Evolutionary conservation across 164 flowering plant genomes (phyloP).

Genomic region (Nelumbo lutea): DNA sequence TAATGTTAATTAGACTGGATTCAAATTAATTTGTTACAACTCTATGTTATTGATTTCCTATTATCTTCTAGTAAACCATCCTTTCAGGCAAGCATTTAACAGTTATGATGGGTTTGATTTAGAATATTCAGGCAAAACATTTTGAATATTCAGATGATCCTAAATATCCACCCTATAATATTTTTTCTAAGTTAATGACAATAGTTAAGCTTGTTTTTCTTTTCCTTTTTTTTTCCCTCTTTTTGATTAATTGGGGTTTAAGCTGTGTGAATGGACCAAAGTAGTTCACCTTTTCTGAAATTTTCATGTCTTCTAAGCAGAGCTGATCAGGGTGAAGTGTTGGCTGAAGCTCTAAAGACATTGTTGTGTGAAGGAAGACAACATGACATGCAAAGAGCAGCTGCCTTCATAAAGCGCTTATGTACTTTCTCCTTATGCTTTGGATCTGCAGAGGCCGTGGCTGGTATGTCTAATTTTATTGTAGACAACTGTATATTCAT

Average conservation of each 20-base stretch:
- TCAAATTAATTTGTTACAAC: too few relatives aligned
- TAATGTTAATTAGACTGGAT: too few relatives aligned
- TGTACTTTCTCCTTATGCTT: conserved; percentile 76
- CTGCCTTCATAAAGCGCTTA: conserved; percentile 88
- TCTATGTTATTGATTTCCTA: too few relatives aligned
- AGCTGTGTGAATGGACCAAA: not conserved
- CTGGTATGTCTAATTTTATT: conserved; percentile 38
- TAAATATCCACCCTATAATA: too few relatives aligned
- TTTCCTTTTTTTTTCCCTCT: too few relatives aligned
- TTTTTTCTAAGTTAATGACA: too few relatives aligned
- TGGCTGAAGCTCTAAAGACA: conserved; percentile 83
- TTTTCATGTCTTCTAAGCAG: conserved; percentile 28
- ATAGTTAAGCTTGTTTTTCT: too few relatives aligned
- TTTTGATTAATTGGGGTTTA: not conserved
- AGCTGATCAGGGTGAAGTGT: conserved; percentile 68
- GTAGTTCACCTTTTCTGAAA: not conserved
- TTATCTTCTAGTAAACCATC: too few relatives aligned
- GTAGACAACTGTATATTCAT: not conserved
- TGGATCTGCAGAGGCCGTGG: conserved; percentile 89
- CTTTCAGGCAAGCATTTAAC: too few relatives aligned
- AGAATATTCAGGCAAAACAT: too few relatives aligned
- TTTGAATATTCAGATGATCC: too few relatives aligned
- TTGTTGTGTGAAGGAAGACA: conserved; percentile 94
- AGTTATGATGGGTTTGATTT: too few relatives aligned
- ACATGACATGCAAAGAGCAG: conserved; percentile 96